These are phyloP conservation scores for Silene uniflora DNA, from an alignment of 148 eudicot genomes.

Conservation along the genomic window DNA sequence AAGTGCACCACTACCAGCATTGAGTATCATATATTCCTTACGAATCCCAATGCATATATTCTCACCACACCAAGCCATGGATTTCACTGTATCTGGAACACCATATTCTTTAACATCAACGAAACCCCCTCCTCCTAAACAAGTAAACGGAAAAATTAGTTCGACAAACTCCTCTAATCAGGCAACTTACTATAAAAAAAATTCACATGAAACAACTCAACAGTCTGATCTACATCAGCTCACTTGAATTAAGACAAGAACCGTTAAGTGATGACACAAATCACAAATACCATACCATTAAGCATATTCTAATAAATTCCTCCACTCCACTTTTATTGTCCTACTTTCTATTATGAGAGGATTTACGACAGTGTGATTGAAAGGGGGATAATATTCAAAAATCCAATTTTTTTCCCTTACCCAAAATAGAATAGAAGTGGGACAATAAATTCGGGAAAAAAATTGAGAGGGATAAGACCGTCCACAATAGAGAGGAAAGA, in stretches of 20 bases:
- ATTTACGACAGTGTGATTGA: no score
- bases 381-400: no score
- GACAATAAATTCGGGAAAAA: no score
- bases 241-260: background rate
- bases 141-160: constrained; percentile 2
- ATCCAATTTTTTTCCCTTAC: no score
- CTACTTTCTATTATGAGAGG: no score
- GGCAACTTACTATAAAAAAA: background rate
- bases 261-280: background rate
- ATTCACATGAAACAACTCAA: background rate
- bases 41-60: constrained; percentile 89
- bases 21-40: constrained; percentile 83
- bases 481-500: no score
- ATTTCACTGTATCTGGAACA: constrained; percentile 85
- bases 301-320: background rate
- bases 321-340: no score
- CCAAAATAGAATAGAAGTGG: no score
- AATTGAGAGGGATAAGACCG: no score
- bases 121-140: constrained; percentile 85
- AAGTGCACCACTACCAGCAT: constrained; percentile 69
- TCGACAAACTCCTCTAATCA: background rate
- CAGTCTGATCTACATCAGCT: background rate
- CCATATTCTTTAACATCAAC: constrained; percentile 97
- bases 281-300: background rate
- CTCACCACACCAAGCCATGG: constrained; percentile 99